Conservation (phyloP, 768 basidiomycete genomes). For the Tephrocybe sp. region DNA sequence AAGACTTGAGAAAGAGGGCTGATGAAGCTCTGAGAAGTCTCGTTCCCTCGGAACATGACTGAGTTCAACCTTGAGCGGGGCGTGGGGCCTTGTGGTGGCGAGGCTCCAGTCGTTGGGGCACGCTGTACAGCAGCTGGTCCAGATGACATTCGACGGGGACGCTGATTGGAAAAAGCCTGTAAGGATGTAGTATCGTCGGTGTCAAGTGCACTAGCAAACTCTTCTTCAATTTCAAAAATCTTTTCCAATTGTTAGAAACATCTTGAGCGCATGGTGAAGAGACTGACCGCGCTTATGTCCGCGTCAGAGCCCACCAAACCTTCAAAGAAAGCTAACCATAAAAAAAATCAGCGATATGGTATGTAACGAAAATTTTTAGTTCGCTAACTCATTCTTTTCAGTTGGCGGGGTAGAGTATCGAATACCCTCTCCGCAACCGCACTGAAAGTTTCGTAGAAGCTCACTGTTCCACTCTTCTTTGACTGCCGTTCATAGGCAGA, state of each 20-base stretch:
- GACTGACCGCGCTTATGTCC: constrained; percentile 73
- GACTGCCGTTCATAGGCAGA: constrained; percentile 87
- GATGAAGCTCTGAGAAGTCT: constrained; percentile 36
- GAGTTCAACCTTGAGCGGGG: constrained; percentile 46
- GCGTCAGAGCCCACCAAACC: constrained; percentile 69
- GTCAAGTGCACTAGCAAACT: constrained; percentile 61
- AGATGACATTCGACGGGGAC: constrained; percentile 14
- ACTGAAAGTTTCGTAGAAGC: constrained; percentile 72
- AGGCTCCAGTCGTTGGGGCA: constrained; percentile 1
- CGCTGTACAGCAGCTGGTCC: constrained; percentile 6
- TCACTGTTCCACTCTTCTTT: constrained; percentile 61
- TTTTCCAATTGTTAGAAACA: constrained; percentile 22
- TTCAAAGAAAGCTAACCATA: constrained; percentile 67
- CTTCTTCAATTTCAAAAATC: constrained; percentile 82
- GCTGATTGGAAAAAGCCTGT: constrained; percentile 19
- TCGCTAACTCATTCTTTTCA: constrained; percentile 71
- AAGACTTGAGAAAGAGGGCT: constrained; percentile 79
- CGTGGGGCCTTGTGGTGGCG: constrained; percentile 14
- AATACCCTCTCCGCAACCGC: constrained; percentile 67
- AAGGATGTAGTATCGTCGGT: constrained; percentile 35
- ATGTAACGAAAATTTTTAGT: neutral
- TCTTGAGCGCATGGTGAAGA: neutral
- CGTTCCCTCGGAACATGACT: constrained; percentile 36
- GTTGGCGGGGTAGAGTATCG: constrained; percentile 72
- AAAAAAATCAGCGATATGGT: neutral